Percentiles rank a stretch among this genome's conserved stretches.
Evolutionary conservation across 805 yeast genomes (phyloP).

Genomic region (Nakazawaea ishiwadae): DNA sequence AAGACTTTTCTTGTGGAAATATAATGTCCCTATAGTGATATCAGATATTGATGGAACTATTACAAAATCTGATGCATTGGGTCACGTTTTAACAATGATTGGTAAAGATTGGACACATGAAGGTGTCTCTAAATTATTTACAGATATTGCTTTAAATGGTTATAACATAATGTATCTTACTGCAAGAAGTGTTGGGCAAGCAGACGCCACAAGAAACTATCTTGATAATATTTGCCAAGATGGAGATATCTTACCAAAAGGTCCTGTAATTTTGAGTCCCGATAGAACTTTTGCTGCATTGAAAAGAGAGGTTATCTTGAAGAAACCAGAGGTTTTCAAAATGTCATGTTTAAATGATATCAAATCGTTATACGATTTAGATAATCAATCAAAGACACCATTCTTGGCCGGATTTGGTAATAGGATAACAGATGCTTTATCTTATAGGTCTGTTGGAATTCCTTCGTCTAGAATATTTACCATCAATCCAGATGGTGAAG

Average conservation of each 20-base stretch:
- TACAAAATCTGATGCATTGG: constrained; percentile 95
- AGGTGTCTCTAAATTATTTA: constrained; percentile 89
- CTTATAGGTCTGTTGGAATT: constrained; percentile 88
- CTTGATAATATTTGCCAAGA: constrained; percentile 73
- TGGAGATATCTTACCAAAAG: constrained; percentile 69
- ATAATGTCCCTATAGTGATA: constrained; percentile 83
- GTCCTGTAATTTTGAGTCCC: constrained; percentile 93
- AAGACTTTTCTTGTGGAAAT: constrained; percentile 77
- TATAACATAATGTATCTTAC: constrained; percentile 92
- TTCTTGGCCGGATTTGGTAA: constrained; percentile 98
- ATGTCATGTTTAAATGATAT: constrained; percentile 95
- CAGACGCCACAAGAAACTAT: constrained; percentile 86
- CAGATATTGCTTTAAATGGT: constrained; percentile 84
- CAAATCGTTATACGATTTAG: constrained; percentile 53
- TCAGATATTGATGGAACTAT: constrained; percentile 98
- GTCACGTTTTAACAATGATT: constrained; percentile 88
- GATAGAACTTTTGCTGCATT: constrained; percentile 96
- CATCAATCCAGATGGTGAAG: constrained; percentile 94
- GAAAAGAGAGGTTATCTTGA: constrained; percentile 83
- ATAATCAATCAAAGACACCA: constrained; percentile 47
- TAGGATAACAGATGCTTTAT: constrained; percentile 91
- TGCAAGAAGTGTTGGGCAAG: constrained; percentile 93
- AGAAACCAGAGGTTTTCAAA: constrained; percentile 97
- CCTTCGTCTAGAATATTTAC: constrained; percentile 95
- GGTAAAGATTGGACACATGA: constrained; percentile 98